Conservation (phyloP, 352 stramenopile genomes). For the Blastocystis hominis region DNA sequence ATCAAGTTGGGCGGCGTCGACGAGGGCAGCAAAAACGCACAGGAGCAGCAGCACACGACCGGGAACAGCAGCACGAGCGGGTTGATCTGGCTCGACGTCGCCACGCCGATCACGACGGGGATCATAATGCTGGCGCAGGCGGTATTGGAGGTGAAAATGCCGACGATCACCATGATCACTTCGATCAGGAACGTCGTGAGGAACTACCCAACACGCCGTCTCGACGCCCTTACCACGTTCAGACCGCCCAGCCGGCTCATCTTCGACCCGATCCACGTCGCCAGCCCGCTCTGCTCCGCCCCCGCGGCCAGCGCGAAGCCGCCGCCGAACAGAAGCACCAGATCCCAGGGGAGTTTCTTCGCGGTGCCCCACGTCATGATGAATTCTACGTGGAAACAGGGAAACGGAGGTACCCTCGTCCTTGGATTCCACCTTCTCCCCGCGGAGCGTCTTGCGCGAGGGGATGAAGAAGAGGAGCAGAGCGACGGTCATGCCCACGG, state of each 20-base stretch:
- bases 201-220: background rate
- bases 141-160: constrained; percentile 41
- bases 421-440: background rate
- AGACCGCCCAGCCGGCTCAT: background rate
- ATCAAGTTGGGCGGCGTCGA: constrained; percentile 48
- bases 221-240: background rate
- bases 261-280: constrained; percentile 10
- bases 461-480: constrained; percentile 43
- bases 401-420: background rate
- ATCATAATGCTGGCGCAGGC: constrained; percentile 50
- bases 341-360: constrained; percentile 51
- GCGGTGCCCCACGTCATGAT: constrained; percentile 51
- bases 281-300: constrained; percentile 2
- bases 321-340: constrained; percentile 52
- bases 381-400: background rate
- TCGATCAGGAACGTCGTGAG: background rate
- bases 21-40: constrained; percentile 33
- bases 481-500: constrained; percentile 46
- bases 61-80: constrained; percentile 26
- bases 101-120: constrained; percentile 18
- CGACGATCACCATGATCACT: constrained; percentile 38
- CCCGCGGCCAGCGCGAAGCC: constrained; percentile 36
- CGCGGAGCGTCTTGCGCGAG: constrained; percentile 9
- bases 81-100: background rate
- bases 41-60: constrained; percentile 15